Conservation (phyloP, 192 early-diverging fungal species). For the Funneliformis geosporum region DNA sequence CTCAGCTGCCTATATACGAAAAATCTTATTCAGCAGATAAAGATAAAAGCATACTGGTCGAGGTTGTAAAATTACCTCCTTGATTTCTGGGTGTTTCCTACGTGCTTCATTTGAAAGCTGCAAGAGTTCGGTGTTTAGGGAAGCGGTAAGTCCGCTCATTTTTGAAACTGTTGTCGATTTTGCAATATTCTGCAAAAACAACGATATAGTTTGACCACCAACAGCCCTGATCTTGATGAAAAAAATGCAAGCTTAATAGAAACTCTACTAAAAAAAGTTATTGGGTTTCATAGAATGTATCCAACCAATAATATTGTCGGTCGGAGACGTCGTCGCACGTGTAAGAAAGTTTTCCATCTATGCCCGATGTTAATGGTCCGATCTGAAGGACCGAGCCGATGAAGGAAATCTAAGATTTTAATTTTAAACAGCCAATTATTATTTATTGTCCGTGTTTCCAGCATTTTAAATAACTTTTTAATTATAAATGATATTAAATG, state of each 20-base stretch:
- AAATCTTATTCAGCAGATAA: not conserved
- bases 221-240: not conserved
- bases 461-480: too few species aligned
- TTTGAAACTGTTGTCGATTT: not conserved
- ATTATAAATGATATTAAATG: too few species aligned
- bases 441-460: too few species aligned
- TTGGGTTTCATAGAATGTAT: too few species aligned
- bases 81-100: constrained; percentile 91
- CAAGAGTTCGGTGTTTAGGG: constrained; percentile 80
- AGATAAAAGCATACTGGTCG: constrained; percentile 2
- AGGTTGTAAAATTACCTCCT: constrained; percentile 67
- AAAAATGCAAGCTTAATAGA: not conserved
- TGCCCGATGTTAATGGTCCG: too few species aligned
- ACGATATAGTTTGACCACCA: not conserved
- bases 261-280: not conserved
- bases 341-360: too few species aligned
- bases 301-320: too few species aligned
- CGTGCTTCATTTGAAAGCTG: constrained; percentile 83
- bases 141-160: constrained; percentile 56
- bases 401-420: too few species aligned
- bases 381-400: too few species aligned
- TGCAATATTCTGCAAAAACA: not conserved
- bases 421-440: too few species aligned
- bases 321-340: too few species aligned
- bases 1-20: constrained; percentile 61